Conservation (phyloP, 1,139 yeast genomes). For the Yamadazyma dushanensis region DNA sequence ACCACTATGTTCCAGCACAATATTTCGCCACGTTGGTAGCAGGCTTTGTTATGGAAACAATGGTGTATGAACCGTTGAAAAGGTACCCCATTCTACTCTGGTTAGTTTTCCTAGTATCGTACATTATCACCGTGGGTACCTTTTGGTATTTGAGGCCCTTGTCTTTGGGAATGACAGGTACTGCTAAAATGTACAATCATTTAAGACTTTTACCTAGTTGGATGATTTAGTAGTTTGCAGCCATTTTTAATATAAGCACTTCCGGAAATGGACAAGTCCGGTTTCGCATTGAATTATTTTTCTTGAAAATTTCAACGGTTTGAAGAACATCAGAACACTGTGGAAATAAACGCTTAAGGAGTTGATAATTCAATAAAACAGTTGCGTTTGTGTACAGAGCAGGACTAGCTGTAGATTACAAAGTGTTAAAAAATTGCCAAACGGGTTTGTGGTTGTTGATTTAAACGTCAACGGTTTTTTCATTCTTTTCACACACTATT, state of each 20-base stretch:
- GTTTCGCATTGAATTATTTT: constrained; percentile 4
- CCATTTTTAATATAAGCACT: not conserved
- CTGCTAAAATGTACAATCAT: constrained; percentile 62
- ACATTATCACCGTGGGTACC: constrained; percentile 27
- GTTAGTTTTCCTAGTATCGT: constrained; percentile 10
- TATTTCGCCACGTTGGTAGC: constrained; percentile 87
- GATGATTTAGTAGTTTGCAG: constrained; percentile 33
- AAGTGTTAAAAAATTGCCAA: no score
- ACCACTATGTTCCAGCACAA: constrained; percentile 94
- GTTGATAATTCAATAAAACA: no score
- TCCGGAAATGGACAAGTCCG: constrained; percentile 3
- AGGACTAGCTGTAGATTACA: no score
- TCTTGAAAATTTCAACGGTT: not conserved
- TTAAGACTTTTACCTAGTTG: constrained; percentile 76
- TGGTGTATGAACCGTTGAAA: constrained; percentile 16
- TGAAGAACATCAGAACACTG: no score
- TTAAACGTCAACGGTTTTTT: no score
- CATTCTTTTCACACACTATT: not conserved
- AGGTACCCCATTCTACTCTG: constrained; percentile 8
- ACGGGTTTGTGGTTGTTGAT: no score
- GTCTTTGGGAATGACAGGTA: constrained; percentile 89
- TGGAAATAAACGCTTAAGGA: no score
- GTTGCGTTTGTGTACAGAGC: no score
- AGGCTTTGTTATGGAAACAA: constrained; percentile 36
- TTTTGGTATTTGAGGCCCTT: constrained; percentile 76